Percentiles rank a stretch among this genome's conserved stretches.
Evolutionary conservation across 768 basidiomycete genomes (phyloP).

Genomic region (Tephrocybe sp.): DNA sequence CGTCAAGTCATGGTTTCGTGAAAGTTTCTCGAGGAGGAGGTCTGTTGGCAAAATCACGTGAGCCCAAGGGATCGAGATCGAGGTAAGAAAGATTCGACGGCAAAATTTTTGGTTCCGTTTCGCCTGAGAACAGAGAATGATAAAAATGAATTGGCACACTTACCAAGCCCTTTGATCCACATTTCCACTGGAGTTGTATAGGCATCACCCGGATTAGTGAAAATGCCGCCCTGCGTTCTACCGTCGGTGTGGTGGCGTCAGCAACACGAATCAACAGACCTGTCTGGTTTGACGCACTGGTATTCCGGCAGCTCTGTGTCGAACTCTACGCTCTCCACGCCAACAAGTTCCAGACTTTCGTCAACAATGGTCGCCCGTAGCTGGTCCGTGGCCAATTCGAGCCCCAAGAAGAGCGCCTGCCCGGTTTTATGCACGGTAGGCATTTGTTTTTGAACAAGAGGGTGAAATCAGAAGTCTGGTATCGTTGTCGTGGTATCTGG

Average conservation of each 20-base stretch:
- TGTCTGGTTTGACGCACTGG: slow-evolving; percentile 59
- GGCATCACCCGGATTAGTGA: slow-evolving; percentile 83
- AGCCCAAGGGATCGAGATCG: slow-evolving; percentile 32
- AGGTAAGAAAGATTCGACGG: slow-evolving; percentile 22
- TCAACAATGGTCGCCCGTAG: slow-evolving; percentile 83
- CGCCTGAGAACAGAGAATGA: slow-evolving; percentile 27
- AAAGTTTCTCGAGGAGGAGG: slow-evolving; percentile 71
- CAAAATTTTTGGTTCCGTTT: slow-evolving; percentile 10
- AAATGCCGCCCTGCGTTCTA: slow-evolving; percentile 85
- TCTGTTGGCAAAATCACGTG: slow-evolving; percentile 45
- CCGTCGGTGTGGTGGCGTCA: slow-evolving; percentile 11
- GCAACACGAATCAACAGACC: background rate
- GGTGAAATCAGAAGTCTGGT: slow-evolving; percentile 16
- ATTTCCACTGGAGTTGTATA: slow-evolving; percentile 88
- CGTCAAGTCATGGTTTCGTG: slow-evolving; percentile 65
- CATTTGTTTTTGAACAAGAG: slow-evolving; percentile 32
- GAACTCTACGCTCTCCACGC: slow-evolving; percentile 82
- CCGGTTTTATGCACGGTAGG: slow-evolving; percentile 43
- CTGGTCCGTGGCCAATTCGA: slow-evolving; percentile 85
- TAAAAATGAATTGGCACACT: slow-evolving; percentile 28
- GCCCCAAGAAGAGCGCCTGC: slow-evolving; percentile 71
- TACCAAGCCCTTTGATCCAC: slow-evolving; percentile 88
- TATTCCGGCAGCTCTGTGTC: slow-evolving; percentile 78
- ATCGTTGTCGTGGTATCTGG: slow-evolving; percentile 22
- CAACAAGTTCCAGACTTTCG: slow-evolving; percentile 78